Conservation (phyloP, 2,329 filamentous ascomycete species). For the Xylariaceae sp. region DNA sequence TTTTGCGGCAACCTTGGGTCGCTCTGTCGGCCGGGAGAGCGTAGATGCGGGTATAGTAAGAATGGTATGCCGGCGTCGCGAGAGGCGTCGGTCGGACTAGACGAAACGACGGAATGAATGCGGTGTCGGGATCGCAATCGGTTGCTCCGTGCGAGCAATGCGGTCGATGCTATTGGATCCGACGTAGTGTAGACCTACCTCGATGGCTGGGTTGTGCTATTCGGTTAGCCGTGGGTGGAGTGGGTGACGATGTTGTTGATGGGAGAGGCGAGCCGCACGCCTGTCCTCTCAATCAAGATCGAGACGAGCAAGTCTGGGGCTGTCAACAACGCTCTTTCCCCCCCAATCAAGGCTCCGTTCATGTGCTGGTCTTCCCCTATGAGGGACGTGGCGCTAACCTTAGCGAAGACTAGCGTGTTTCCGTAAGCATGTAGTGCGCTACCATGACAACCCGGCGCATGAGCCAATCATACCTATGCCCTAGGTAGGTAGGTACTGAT, state of each 20-base stretch:
- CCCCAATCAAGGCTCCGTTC: slow-evolving; percentile 16
- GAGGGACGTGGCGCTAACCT: slow-evolving; percentile 19
- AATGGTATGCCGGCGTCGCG: slow-evolving; percentile 8
- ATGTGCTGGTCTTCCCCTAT: slow-evolving; percentile 24
- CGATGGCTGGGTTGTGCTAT: slow-evolving; percentile 4
- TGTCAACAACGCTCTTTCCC: slow-evolving; percentile 18
- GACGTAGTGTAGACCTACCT: slow-evolving; percentile 15
- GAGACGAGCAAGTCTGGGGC: slow-evolving; percentile 14
- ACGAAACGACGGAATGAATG: slow-evolving; percentile 1
- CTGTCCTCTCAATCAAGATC: slow-evolving; percentile 1
- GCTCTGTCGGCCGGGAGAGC: not conserved
- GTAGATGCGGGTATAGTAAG: not conserved
- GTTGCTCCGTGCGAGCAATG: not conserved
- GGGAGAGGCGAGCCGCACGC: slow-evolving; percentile 10
- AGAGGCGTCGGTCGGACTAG: not conserved
- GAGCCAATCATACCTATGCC: slow-evolving; percentile 5
- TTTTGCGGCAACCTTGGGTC: not conserved
- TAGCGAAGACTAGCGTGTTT: slow-evolving; percentile 11
- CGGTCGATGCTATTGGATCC: not conserved
- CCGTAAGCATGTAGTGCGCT: slow-evolving; percentile 25
- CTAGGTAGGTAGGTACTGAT: not conserved
- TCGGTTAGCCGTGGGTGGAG: slow-evolving; percentile 17
- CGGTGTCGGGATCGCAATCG: slow-evolving; percentile 4
- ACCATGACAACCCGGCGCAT: slow-evolving; percentile 27
- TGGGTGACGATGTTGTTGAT: slow-evolving; percentile 17